phyloP scores from a whole-genome alignment of 257 asterid genomes.

The Echium plantagineum region DNA sequence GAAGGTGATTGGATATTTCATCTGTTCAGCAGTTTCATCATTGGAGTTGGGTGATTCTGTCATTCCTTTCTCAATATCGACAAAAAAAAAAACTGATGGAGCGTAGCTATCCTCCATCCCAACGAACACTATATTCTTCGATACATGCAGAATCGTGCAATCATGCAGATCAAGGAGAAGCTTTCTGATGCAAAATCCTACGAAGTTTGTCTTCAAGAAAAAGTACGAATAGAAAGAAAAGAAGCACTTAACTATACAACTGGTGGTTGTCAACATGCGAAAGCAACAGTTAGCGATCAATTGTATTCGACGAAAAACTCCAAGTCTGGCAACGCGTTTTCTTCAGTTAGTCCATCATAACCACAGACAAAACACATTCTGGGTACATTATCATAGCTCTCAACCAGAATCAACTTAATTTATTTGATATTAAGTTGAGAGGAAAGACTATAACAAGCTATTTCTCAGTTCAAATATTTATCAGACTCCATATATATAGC shows the following conservation, averaged over 20 bases:
- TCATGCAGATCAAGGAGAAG: neutral
- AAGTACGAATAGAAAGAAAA: neutral
- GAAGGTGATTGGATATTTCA: slow-evolving; percentile 36
- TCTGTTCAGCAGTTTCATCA: slow-evolving; percentile 27
- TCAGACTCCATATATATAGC: too few relatives aligned
- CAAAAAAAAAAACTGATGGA: slow-evolving; percentile 26
- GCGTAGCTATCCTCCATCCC: too few relatives aligned
- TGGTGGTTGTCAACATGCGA: neutral
- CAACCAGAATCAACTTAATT: too few relatives aligned
- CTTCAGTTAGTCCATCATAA: too few relatives aligned
- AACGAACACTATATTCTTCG: neutral
- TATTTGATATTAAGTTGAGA: too few relatives aligned
- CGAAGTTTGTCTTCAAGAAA: neutral
- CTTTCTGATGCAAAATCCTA: neutral
- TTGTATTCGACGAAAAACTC: too few relatives aligned
- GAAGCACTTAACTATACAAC: neutral
- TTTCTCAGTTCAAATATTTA: too few relatives aligned
- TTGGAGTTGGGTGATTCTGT: slow-evolving; percentile 27
- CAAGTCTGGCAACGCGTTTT: too few relatives aligned
- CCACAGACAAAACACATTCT: too few relatives aligned
- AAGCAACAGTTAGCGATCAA: neutral
- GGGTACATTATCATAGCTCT: too few relatives aligned
- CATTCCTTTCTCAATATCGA: slow-evolving; percentile 53
- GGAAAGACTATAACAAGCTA: too few relatives aligned
- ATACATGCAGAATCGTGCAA: neutral